Evolutionary conservation across 2,329 filamentous ascomycete species (phyloP), one percentile per base, ranked within the genome.

Genomic region (Coniochaeta sp.): DNA sequence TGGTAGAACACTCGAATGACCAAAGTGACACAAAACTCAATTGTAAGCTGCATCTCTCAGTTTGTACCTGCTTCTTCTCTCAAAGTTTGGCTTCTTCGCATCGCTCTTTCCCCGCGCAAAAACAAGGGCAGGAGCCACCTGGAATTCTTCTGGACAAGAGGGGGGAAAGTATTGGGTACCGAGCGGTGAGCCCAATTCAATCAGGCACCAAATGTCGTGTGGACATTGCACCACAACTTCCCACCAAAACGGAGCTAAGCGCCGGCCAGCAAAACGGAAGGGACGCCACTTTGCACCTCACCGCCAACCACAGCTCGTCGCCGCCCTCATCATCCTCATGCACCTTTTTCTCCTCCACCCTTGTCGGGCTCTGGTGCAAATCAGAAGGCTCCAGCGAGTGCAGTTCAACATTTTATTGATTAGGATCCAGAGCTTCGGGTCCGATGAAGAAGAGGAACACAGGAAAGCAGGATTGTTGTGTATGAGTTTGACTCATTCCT

Each of bases 81-180:
- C n/a, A n/a, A n/a, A n/a, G n/a, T n/a, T n/a, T n/a, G n/a, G n/a
- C n/a, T n/a, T n/a, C n/a, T n/a, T n/a, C n/a, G n/a, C n/a, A n/a
- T n/a, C n/a, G 38, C 11, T 33, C 7, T 19, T 50, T 50, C 44
- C 44, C 44, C 44, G 44, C 44, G 44, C 28, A n/a, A 24, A 12
- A 11, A 11, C 44, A 43, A 22, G 40, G n/a, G n/a, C n/a, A n/a
- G n/a, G n/a, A n/a, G n/a, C n/a, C n/a, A n/a, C n/a, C n/a, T n/a
- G n/a, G n/a, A n/a, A n/a, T n/a, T n/a, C n/a, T n/a, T n/a, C n/a
- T n/a, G n/a, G n/a, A n/a, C n/a, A n/a, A n/a, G n/a, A n/a, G n/a
- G n/a, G n/a, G n/a, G n/a, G n/a, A n/a, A 57, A 26, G 55, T 57
- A 40, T 40, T n/a, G n/a, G 24, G 55, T 57, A 57, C 55, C 33